A percentile compares a stretch with the other conserved stretches of the same genome.
phyloP scores from a whole-genome alignment of 2,329 filamentous ascomycete species.

The Penicillium sp. region DNA sequence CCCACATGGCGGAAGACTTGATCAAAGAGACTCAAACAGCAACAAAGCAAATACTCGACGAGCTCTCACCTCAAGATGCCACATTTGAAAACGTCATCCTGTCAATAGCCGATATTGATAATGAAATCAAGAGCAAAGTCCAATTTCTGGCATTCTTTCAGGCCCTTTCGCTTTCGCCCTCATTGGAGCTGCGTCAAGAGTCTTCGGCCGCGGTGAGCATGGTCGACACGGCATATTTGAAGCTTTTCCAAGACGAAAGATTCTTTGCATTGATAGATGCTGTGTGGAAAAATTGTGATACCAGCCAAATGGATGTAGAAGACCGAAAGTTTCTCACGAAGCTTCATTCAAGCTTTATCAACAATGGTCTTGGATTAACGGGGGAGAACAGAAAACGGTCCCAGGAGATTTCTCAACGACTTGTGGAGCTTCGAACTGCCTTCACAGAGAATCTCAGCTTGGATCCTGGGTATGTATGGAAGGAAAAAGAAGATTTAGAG shows the following conservation, averaged over 20 bases:
- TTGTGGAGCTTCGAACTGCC: conserved; percentile 8
- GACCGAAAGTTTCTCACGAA: conserved; percentile 14
- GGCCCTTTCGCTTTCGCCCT: conserved; percentile 10
- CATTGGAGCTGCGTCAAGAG: conserved; percentile 10
- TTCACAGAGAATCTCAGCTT: conserved; percentile 14
- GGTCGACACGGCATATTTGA: conserved; percentile 11
- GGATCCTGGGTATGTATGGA: conserved; percentile 9
- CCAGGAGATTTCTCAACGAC: conserved; percentile 6
- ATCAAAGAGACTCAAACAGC: background rate
- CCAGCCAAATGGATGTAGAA: conserved; percentile 7
- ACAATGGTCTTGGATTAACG: conserved; percentile 6
- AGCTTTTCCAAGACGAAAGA: conserved; percentile 3
- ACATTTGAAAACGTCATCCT: background rate
- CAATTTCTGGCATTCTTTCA: conserved; percentile 15
- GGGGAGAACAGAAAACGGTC: background rate
- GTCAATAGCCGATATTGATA: conserved; percentile 4
- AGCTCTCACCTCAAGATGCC: background rate
- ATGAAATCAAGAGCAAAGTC: conserved; percentile 12
- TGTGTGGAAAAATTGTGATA: background rate
- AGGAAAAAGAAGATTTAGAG: conserved; percentile 8
- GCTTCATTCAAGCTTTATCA: conserved; percentile 7
- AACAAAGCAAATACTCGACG: background rate
- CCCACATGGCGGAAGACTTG: background rate
- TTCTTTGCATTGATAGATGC: conserved; percentile 1
- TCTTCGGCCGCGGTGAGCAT: conserved; percentile 8